phyloP scores from a whole-genome alignment of 495 filamentous ascomycete species.

The Pyrenopolyporus hunteri region DNA sequence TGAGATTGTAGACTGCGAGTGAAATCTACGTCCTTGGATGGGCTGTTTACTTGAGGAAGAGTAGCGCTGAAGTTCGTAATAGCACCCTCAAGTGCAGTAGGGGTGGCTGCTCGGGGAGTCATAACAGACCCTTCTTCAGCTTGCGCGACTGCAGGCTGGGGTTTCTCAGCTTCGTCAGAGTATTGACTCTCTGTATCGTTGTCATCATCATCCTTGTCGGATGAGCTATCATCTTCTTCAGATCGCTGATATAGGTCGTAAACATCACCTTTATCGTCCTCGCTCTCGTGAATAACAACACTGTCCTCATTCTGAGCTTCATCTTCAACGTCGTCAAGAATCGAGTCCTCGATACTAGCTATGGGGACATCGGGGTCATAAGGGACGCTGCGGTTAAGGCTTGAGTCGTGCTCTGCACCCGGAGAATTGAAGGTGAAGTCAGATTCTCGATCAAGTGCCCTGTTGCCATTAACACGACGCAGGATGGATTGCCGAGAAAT shows the following conservation, averaged over 20 bases:
- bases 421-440: slow-evolving; percentile 67
- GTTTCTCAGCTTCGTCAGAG: slow-evolving; percentile 36
- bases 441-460: slow-evolving; percentile 61
- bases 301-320: slow-evolving; percentile 59
- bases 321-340: slow-evolving; percentile 61
- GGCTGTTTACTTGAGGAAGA: slow-evolving; percentile 32
- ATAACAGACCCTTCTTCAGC: slow-evolving; percentile 36
- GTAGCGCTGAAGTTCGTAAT: slow-evolving; percentile 42
- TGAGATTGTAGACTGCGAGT: slow-evolving; percentile 51
- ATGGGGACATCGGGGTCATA: slow-evolving; percentile 87
- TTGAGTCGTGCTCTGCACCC: slow-evolving; percentile 58
- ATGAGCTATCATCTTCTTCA: slow-evolving; percentile 50
- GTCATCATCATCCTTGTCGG: slow-evolving; percentile 13
- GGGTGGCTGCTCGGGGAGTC: slow-evolving; percentile 53
- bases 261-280: slow-evolving; percentile 68
- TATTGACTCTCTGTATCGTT: slow-evolving; percentile 38
- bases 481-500: slow-evolving; percentile 95
- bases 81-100: slow-evolving; percentile 39
- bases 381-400: slow-evolving; percentile 54
- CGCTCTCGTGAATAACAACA: slow-evolving; percentile 72
- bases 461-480: slow-evolving; percentile 79
- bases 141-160: slow-evolving; percentile 2
- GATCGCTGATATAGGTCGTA: slow-evolving; percentile 63
- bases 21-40: slow-evolving; percentile 43
- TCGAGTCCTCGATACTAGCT: slow-evolving; percentile 68